Evolutionary conservation across 257 asterid species (phyloP).

Genomic region (Paulownia fortunei): DNA sequence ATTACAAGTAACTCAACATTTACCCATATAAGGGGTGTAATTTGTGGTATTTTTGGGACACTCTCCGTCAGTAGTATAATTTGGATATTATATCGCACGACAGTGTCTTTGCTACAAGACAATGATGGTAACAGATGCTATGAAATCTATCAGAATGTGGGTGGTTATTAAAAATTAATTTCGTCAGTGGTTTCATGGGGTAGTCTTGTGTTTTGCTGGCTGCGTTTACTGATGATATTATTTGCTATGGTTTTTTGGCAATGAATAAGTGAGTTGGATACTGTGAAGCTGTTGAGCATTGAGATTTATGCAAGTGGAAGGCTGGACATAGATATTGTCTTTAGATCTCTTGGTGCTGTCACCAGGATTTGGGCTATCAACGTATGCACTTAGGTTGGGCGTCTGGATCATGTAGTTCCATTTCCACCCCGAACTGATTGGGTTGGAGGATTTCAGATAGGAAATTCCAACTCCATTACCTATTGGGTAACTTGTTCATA

Average conservation of each 20-base stretch:
- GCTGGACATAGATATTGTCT: neutral
- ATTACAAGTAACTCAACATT: neutral
- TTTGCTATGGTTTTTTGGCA: neutral
- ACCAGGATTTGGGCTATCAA: too few species aligned
- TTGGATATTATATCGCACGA: neutral
- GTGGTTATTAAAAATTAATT: neutral
- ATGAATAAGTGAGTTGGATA: neutral
- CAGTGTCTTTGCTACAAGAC: neutral
- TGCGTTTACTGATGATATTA: neutral
- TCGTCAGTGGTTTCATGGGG: neutral
- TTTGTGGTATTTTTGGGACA: neutral
- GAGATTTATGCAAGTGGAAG: neutral
- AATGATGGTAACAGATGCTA: neutral
- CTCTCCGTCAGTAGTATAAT: neutral
- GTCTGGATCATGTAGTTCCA: too few species aligned
- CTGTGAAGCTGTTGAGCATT: neutral
- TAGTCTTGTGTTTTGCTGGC: neutral
- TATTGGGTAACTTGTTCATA: too few species aligned
- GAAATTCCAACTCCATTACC: too few species aligned
- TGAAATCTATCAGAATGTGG: neutral
- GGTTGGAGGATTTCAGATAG: too few species aligned
- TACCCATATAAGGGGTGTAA: too few species aligned
- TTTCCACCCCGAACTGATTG: too few species aligned
- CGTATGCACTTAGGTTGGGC: too few species aligned
- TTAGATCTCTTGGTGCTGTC: too few species aligned